phyloP scores from a whole-genome alignment of 163 green algal species.

The Scenedesmus sp. region DNA sequence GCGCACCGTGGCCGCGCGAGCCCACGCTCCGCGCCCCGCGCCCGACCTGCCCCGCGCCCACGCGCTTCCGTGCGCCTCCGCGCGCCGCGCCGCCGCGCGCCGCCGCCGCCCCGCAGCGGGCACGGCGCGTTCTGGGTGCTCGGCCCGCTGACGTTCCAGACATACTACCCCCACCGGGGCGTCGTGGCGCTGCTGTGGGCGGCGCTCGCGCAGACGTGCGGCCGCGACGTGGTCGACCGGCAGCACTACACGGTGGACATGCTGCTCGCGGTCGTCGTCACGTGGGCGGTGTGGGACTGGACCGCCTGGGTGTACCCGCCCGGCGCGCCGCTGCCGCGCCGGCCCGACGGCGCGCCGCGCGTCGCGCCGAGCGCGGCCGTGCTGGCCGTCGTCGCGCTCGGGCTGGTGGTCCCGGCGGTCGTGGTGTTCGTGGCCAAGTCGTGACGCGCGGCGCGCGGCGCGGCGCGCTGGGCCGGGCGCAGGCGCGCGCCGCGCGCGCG shows the following conservation, averaged over 20 bases:
- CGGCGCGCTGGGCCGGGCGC: too few species aligned
- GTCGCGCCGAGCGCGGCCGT: slow-evolving; percentile 57
- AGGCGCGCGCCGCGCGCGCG: too few species aligned
- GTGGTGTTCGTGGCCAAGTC: slow-evolving; percentile 62
- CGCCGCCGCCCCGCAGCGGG: slow-evolving; percentile 48
- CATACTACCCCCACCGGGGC: slow-evolving; percentile 59
- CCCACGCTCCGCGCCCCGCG: too few species aligned
- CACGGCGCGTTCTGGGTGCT: slow-evolving; percentile 76
- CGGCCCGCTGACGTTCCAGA: slow-evolving; percentile 64
- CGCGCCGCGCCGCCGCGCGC: too few species aligned
- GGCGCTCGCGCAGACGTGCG: slow-evolving; percentile 52
- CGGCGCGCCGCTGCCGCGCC: slow-evolving; percentile 19
- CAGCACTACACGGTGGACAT: slow-evolving; percentile 83
- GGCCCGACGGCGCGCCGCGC: slow-evolving; percentile 28
- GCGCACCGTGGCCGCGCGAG: too few species aligned
- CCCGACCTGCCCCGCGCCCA: too few species aligned
- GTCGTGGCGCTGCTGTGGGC: slow-evolving; percentile 53
- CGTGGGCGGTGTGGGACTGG: slow-evolving; percentile 73
- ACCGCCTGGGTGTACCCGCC: slow-evolving; percentile 62
- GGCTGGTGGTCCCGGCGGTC: slow-evolving; percentile 53
- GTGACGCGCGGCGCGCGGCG: slow-evolving; percentile 16
- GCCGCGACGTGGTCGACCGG: slow-evolving; percentile 57
- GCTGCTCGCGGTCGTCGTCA: slow-evolving; percentile 78
- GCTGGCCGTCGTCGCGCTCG: slow-evolving; percentile 60
- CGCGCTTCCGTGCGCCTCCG: too few species aligned